Evolutionary conservation across 805 yeast genomes (phyloP).

Genomic region (Metschnikowia continentalis): DNA sequence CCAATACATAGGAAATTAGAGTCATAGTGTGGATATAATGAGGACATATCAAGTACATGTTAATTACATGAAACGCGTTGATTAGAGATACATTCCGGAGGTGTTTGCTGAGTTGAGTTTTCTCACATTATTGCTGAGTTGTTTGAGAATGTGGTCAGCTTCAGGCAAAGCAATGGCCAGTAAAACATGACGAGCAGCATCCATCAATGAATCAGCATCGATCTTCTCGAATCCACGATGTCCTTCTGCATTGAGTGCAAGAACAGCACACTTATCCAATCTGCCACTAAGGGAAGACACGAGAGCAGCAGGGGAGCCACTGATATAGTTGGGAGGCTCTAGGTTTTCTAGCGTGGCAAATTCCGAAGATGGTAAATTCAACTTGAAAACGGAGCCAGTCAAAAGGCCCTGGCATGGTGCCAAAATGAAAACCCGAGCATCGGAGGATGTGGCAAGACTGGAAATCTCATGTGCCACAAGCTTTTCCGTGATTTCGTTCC

Average conservation of each 20-base stretch:
- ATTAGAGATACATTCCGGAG: conserved; percentile 24
- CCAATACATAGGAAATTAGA: neutral
- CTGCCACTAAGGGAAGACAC: conserved; percentile 21
- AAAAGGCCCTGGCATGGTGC: conserved; percentile 38
- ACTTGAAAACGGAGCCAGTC: conserved; percentile 23
- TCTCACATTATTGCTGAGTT: conserved; percentile 21
- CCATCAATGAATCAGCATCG: conserved; percentile 40
- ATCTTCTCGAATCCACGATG: conserved; percentile 57
- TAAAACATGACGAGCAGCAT: conserved; percentile 17
- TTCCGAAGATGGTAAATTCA: conserved; percentile 14
- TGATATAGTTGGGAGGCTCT: conserved; percentile 58
- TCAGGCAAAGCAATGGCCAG: conserved; percentile 3
- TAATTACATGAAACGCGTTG: neutral
- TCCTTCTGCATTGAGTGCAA: conserved; percentile 56
- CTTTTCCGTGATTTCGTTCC: conserved; percentile 34
- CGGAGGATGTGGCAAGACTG: conserved; percentile 7
- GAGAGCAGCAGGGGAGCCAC: conserved; percentile 53
- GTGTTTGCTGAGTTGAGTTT: conserved; percentile 23
- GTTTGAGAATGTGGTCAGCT: conserved; percentile 8
- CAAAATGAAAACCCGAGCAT: conserved; percentile 25
- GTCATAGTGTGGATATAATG: neutral
- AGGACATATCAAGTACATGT: neutral
- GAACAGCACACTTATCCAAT: conserved; percentile 9
- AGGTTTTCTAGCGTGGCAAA: conserved; percentile 26
- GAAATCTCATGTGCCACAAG: conserved; percentile 24